Evolutionary conservation across 345 rosid genomes (phyloP).

Genomic region (Eucalyptus marginata): DNA sequence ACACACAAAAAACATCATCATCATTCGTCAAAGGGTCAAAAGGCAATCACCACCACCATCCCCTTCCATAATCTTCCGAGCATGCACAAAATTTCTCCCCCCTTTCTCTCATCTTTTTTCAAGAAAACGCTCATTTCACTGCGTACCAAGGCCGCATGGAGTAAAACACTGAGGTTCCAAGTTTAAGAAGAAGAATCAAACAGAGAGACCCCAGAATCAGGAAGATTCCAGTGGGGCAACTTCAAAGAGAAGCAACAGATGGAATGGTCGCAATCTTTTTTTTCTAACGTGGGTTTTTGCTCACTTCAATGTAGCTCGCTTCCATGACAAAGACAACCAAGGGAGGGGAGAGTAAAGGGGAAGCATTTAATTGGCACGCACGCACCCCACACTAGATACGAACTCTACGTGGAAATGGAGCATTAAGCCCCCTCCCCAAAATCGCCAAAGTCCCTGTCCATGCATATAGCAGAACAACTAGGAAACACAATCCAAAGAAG

Average conservation of each 20-base stretch:
- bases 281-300: background rate
- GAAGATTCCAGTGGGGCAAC: background rate
- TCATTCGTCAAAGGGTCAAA: background rate
- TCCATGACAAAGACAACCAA: background rate
- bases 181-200: background rate
- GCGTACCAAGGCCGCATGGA: background rate
- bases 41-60: background rate
- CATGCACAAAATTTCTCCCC: background rate
- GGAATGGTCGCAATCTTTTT: background rate
- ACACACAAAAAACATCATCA: background rate
- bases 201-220: background rate
- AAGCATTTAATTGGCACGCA: background rate
- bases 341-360: background rate
- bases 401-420: background rate
- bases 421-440: background rate
- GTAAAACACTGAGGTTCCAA: background rate
- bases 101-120: background rate
- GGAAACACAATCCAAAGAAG: background rate
- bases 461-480: background rate
- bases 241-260: background rate
- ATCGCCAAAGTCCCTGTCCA: background rate
- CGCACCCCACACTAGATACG: background rate
- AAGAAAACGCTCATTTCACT: background rate
- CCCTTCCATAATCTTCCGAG: background rate
- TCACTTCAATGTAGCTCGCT: background rate